Conservation (phyloP, 2,329 filamentous ascomycete genomes). For the Diaporthe vexans region DNA sequence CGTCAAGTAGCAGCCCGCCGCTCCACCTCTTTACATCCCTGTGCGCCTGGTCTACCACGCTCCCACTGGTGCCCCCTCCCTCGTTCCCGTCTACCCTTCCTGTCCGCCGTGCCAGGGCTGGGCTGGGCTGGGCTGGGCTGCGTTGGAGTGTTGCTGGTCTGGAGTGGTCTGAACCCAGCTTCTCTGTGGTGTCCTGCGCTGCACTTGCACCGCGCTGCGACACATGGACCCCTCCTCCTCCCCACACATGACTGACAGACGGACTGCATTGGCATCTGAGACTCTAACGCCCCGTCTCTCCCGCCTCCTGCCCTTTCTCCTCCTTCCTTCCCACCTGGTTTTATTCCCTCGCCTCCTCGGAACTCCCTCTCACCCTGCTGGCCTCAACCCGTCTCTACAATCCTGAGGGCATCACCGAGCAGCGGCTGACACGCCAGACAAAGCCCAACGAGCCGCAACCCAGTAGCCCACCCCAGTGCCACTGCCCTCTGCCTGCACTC, state of each 20-base stretch:
- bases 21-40: conserved; percentile 29
- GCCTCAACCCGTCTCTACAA: background rate
- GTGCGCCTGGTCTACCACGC: background rate
- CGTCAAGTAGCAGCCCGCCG: conserved; percentile 20
- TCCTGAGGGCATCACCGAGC: conserved; percentile 1
- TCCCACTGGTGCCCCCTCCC: conserved; percentile 18
- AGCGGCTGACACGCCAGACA: background rate
- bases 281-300: conserved; percentile 29
- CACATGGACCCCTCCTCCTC: conserved; percentile 35
- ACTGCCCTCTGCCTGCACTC: conserved; percentile 7
- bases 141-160: conserved; percentile 17
- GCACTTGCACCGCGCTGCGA: conserved; percentile 9
- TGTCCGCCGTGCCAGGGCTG: conserved; percentile 3
- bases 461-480: background rate
- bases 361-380: background rate
- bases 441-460: conserved; percentile 8
- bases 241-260: conserved; percentile 31
- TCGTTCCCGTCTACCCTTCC: conserved; percentile 1
- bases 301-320: conserved; percentile 1
- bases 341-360: background rate
- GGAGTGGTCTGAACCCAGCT: conserved; percentile 7
- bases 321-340: conserved; percentile 3
- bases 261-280: conserved; percentile 37
- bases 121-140: conserved; percentile 16
- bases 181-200: background rate